A percentile compares a stretch with the other conserved stretches of the same genome.
Conservation (phyloP, 179 eudicot species). For the Gypsophila paniculata region DNA sequence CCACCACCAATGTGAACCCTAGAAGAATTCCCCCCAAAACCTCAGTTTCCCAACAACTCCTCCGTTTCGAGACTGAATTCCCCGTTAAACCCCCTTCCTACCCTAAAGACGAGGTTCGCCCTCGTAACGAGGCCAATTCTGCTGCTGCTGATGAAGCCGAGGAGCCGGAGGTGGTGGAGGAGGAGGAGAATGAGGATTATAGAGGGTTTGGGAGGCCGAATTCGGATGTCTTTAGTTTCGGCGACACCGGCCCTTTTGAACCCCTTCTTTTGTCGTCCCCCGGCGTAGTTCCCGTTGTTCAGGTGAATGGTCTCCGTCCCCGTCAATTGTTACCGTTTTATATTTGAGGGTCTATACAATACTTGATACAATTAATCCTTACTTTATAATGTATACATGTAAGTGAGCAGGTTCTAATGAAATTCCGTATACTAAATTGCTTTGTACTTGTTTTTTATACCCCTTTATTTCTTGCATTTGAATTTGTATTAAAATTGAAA, state of each 20-base stretch:
- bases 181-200: constrained; percentile 9
- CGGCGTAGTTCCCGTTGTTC: constrained; percentile 42
- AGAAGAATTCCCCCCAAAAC: constrained; percentile 77
- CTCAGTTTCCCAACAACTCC: constrained; percentile 69
- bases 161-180: neutral
- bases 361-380: no score
- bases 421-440: no score
- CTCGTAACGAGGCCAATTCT: no score
- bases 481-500: no score
- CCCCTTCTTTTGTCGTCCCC: constrained; percentile 50
- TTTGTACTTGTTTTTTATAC: no score
- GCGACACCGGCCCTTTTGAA: constrained; percentile 63
- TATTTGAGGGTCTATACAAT: no score
- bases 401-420: no score
- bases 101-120: neutral
- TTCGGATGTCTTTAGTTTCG: constrained; percentile 44
- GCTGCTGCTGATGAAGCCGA: neutral
- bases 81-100: neutral
- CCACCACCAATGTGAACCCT: constrained; percentile 26
- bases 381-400: no score
- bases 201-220: constrained; percentile 36
- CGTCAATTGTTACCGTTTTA: no score
- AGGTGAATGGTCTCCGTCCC: constrained; percentile 33
- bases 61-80: constrained; percentile 35
- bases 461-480: no score